Evolutionary conservation across 1,284 basidiomycete species (phyloP).

Genomic region (Tilletiaria anomala): DNA sequence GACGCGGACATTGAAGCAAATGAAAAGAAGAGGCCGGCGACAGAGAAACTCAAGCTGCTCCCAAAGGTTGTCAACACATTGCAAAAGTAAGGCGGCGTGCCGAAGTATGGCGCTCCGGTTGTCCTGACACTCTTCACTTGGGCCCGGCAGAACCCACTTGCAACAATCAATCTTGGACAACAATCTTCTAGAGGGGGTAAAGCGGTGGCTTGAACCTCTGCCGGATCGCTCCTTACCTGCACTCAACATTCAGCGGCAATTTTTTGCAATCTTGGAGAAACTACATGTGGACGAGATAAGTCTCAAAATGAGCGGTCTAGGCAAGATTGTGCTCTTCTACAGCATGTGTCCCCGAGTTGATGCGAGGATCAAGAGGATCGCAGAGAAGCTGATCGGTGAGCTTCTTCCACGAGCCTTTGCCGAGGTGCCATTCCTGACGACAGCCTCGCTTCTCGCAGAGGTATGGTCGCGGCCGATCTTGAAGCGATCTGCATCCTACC

Average conservation of each 20-base stretch:
- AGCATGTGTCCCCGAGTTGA: slow-evolving; percentile 75
- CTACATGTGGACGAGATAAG: slow-evolving; percentile 85
- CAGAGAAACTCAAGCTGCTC: slow-evolving; percentile 68
- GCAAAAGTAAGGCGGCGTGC: slow-evolving; percentile 58
- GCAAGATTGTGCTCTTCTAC: slow-evolving; percentile 88
- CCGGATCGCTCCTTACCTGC: slow-evolving; percentile 82
- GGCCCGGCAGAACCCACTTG: slow-evolving; percentile 53
- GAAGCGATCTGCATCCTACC: slow-evolving; percentile 31
- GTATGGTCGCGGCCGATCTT: slow-evolving; percentile 37
- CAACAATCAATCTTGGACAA: slow-evolving; percentile 89
- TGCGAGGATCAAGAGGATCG: slow-evolving; percentile 61
- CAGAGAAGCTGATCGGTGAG: slow-evolving; percentile 65
- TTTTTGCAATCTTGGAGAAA: slow-evolving; percentile 60
- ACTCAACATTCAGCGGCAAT: slow-evolving; percentile 83
- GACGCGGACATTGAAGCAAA: slow-evolving; percentile 73
- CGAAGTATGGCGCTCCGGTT: slow-evolving; percentile 44
- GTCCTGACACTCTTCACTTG: neutral
- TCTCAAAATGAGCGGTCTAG: slow-evolving; percentile 79
- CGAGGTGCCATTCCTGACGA: neutral
- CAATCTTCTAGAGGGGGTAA: slow-evolving; percentile 78
- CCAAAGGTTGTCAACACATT: slow-evolving; percentile 80
- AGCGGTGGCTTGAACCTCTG: slow-evolving; percentile 84
- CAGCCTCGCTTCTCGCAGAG: slow-evolving; percentile 9
- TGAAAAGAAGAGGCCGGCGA: slow-evolving; percentile 65
- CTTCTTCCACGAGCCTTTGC: neutral